Base-by-base conservation (phyloP, 164 flowering plant species). In the Vitis rotundifolia region DNA sequence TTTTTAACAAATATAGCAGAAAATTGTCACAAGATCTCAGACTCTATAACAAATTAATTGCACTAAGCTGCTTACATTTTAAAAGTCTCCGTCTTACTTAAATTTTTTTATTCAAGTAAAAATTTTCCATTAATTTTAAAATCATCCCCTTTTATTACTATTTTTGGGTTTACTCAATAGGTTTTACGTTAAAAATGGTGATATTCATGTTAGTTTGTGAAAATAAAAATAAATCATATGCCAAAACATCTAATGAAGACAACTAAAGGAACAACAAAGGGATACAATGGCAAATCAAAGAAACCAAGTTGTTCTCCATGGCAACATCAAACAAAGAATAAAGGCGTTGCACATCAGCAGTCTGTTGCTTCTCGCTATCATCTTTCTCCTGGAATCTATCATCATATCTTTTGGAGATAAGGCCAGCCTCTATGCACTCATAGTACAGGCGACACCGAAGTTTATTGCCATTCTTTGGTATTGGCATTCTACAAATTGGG, bases 271-370 rank as follows among this genome's bases (percentile, higher is more conserved):
- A 6, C 26, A 3, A 62, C 44, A 61, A 62, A 80, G 79, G 99
- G 97, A 96, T 96, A 96, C 99, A 96, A 28, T 96, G 98, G 81
- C 98, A 92, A 67, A 96, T 85, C 75, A 96, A 75, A 73, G 93
- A 88, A 78, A 80, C 87, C 85, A 93, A 83, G 82, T 91, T 96
- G 79, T 91, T 89, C 78, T 93, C 94, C 79, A 93, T 37, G 61
- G 99, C 91, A 64, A 91, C 91, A 72, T 96, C 97, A 78, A 96
- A 96, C 18, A 96, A 76, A 51, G 92, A 87, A 81, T 93, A 92
- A 49, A 96, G 91, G 49, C 90, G 91, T 64, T 83, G 81, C 22
- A 96, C 87, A 82, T 91, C 98, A 61, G 79, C 91, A 70, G 75
- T 68, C 56, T 79, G 59, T 59, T 83, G 86, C 44, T 81, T 78